These are phyloP conservation scores for Candida sakaeoensis DNA, from an alignment of 805 yeast species.

Conservation along the genomic window DNA sequence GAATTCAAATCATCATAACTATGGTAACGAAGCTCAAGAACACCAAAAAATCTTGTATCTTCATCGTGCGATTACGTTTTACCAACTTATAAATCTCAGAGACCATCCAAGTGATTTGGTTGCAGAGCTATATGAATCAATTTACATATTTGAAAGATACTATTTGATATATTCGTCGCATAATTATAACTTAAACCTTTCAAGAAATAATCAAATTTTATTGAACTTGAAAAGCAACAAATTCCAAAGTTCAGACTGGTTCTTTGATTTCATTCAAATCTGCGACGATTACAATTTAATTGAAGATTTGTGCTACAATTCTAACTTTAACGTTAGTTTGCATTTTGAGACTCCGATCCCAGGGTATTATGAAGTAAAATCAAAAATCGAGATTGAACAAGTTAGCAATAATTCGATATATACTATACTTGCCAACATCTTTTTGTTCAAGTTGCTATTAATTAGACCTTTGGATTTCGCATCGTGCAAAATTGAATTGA, in stretches of 20 bases:
- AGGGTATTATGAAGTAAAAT: slow-evolving; percentile 6
- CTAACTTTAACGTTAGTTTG: slow-evolving; percentile 12
- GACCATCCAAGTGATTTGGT: slow-evolving; percentile 19
- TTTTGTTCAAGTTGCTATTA: slow-evolving; percentile 14
- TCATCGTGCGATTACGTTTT: slow-evolving; percentile 27
- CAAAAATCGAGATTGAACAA: background rate
- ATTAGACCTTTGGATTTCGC: slow-evolving; percentile 8
- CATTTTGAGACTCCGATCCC: slow-evolving; percentile 3
- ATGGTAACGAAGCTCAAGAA: slow-evolving; percentile 20
- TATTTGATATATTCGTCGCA: slow-evolving; percentile 16
- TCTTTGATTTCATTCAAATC: slow-evolving; percentile 5
- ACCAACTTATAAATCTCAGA: slow-evolving; percentile 26
- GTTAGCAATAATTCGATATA: slow-evolving; percentile 2
- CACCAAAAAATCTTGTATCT: slow-evolving; percentile 29
- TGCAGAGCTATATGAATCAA: slow-evolving; percentile 28
- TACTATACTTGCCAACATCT: slow-evolving; percentile 9
- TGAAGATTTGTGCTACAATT: slow-evolving; percentile 7
- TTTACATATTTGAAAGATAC: slow-evolving; percentile 27
- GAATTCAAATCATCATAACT: slow-evolving; percentile 4
- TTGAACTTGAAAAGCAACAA: slow-evolving; percentile 8
- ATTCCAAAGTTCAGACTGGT: slow-evolving; percentile 8
- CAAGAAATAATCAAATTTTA: slow-evolving; percentile 12
- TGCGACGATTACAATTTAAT: slow-evolving; percentile 5
- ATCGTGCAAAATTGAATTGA: slow-evolving; percentile 13
- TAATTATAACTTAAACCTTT: slow-evolving; percentile 12